Evolutionary conservation across 2,329 filamentous ascomycete species (phyloP), one percentile per base, ranked within the genome.

Genomic region (Xylaria sp.): DNA sequence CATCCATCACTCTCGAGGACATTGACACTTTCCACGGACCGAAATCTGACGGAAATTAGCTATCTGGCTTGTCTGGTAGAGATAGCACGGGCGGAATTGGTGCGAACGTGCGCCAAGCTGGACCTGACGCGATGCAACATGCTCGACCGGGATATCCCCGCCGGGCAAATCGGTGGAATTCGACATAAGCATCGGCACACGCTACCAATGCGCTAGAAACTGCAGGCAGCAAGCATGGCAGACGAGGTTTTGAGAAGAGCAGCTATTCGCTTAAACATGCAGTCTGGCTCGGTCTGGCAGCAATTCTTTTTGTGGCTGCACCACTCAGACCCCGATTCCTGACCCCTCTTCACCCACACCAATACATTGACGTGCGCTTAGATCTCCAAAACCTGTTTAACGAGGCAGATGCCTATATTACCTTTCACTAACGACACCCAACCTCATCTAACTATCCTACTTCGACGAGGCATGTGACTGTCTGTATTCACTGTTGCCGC

Each of bases 161-260:
- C 6, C 50, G 50, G 50, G n/a, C 50, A 55, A 52, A 55, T 53
- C 50, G 50, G 50, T 18, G 30, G n/a, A 34, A 53, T 34, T 53
- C 50, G 30, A 55, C 50, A n/a, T 32, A 36, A 32, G 50, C 50
- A 55, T 55, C 30, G n/a, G 34, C 50, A 36, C 50, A 13, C 50
- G 30, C 50, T 55, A 36, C 30, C 12, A 23, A 55, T 23, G 50
- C 50, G 23, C 46, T 50, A 30, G 25, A 30, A 13, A 18, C 46
- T 15, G 23, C 46, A 50, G n/a, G 23, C 46, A 30, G 4, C 30
- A 36, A 36, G 9, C 18, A 23, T 55, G 50, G 50, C 50, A 55
- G 9, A 55, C 18, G 18, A 36, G 36, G 23, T 55, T 36, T 20
- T 36, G 50, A 34, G 30, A 23, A 13, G 30, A 36, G 10, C 25